These are phyloP conservation scores for Staphylotrichum tortipilum DNA, from an alignment of 495 filamentous ascomycete species.

Conservation along the genomic window DNA sequence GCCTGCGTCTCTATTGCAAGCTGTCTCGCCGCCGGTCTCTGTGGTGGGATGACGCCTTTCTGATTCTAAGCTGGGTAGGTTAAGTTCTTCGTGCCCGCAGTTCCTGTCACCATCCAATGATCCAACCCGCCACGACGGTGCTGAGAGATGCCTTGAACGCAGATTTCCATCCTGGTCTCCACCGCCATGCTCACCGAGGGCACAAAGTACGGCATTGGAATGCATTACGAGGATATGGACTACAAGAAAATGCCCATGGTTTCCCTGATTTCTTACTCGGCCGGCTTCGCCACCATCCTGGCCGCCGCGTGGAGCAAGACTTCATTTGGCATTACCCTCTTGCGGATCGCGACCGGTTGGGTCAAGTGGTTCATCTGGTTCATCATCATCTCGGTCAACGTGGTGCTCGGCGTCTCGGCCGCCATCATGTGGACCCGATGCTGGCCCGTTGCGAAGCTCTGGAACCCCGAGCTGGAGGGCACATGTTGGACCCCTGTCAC, in stretches of 20 bases:
- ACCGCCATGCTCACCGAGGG: background rate
- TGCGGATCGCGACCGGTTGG: conserved; percentile 3
- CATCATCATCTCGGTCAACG: conserved; percentile 19
- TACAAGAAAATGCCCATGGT: background rate
- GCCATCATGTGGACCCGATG: conserved; percentile 16
- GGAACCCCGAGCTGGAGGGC: background rate
- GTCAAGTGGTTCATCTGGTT: conserved; percentile 1
- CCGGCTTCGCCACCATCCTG: conserved; percentile 1
- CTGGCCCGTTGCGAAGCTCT: background rate
- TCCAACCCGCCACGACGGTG: no score
- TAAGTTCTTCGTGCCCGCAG: no score
- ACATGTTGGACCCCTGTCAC: background rate
- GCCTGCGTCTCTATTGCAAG: background rate
- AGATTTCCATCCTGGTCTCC: background rate
- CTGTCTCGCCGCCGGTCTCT: background rate
- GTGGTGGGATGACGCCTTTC: background rate
- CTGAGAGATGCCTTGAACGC: no score
- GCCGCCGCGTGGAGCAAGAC: conserved; percentile 12
- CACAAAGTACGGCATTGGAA: background rate
- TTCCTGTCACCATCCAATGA: background rate
- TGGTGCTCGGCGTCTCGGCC: background rate
- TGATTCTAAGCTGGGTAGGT: background rate
- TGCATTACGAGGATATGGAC: background rate
- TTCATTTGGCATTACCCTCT: conserved; percentile 4
- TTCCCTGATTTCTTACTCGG: background rate